Base-by-base conservation (phyloP, 2,329 filamentous ascomycete species). In the Fusarium nisikadoi region DNA sequence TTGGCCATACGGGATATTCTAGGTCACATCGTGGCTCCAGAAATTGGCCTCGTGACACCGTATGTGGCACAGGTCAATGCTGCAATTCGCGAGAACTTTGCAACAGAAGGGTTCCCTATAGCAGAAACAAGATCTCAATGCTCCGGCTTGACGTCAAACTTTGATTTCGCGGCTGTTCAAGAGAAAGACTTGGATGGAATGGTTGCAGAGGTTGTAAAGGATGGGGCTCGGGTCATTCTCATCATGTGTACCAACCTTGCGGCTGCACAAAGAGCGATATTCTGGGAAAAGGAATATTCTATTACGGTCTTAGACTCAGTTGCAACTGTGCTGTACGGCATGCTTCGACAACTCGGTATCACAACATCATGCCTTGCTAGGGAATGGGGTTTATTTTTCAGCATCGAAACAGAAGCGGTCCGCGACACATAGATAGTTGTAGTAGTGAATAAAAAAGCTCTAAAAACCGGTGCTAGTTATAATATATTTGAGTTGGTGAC, bases 371-470 rank as follows among this genome's bases (percentile, higher is more conserved):
- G 46, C 10, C 29, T 49, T 49, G 46, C 46, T 33, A 2, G 29
- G 17, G 29, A 49, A 13, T 49, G 46, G 46, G 46, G 46, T 33
- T 49, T 29, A 31, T 49, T 49, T 13, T 49, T 49, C 46, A 49
- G 6, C 5, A 33, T 49, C 29, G 20, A 23, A 49, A 33, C 46
- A 29, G 5, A 47, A n/a, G 19, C 19, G 10, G 14, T 16, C 20
- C 3, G 14, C 20, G 8, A 23, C 46, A 19, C 6, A 8, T 49
- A 49, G 10, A 23, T 49, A 2, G 8, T 33, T 31, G 10, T 13
- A 17, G 29, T 6, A 23, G 14, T 13, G 5, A 33, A 4, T 8
- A 33, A 49, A n/a, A 19, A n/a, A 47, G 27, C 19, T 1, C 3
- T n/a, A 47, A 13, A 31, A 10, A 7, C 8, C 14, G 27, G 45